phyloP scores from a whole-genome alignment of 129 eudicot species.

The Chrysanthemum seticuspe region DNA sequence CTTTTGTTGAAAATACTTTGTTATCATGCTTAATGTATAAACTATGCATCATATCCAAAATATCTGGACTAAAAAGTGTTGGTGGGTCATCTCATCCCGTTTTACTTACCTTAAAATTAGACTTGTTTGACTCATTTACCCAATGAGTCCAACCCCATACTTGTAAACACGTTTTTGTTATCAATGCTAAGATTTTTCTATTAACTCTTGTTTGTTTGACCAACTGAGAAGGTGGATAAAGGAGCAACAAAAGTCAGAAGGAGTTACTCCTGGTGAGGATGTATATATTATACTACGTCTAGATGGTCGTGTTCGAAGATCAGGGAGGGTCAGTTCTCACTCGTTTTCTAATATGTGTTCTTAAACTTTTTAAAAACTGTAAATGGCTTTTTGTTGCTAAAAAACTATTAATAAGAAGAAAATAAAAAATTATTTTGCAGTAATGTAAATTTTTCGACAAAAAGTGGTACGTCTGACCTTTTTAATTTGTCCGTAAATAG shows the following conservation, averaged over 20 bases:
- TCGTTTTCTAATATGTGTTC: background rate
- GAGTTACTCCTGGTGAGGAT: conserved; percentile 91
- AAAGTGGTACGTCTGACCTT: background rate
- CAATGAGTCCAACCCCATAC: too few relatives aligned
- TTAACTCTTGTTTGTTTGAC: background rate
- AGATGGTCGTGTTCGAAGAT: conserved; percentile 94
- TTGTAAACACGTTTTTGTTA: too few relatives aligned
- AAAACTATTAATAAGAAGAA: background rate
- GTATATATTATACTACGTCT: conserved; percentile 92
- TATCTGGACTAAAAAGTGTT: too few relatives aligned
- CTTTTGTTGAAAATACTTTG: background rate
- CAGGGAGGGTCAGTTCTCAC: conserved; percentile 72
- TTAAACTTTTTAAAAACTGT: background rate
- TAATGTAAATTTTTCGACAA: background rate
- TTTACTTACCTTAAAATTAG: too few relatives aligned
- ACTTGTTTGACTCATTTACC: too few relatives aligned
- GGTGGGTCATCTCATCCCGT: too few relatives aligned
- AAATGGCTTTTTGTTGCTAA: background rate
- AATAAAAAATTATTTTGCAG: background rate
- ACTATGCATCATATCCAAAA: too few relatives aligned
- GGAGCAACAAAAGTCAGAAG: conserved; percentile 92
- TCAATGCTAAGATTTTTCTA: too few relatives aligned
- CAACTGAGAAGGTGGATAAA: conserved; percentile 68
- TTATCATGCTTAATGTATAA: too few relatives aligned
- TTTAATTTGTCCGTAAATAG: background rate